A percentile compares a stretch with the other conserved stretches of the same genome.
phyloP scores from a whole-genome alignment of 345 rosid genomes.

The Arabidopsis arenosa region DNA sequence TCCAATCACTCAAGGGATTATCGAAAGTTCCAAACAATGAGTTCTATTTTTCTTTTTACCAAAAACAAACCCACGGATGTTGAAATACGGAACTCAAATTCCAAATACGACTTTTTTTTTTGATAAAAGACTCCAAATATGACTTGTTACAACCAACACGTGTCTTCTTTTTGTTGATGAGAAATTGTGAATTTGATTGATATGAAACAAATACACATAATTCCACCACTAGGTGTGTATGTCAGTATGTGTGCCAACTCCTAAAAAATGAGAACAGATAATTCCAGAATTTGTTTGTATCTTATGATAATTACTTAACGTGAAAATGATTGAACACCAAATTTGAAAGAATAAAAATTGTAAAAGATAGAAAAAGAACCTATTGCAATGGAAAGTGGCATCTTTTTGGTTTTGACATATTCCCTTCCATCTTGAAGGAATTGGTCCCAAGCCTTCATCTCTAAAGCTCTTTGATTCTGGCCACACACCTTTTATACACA shows the following conservation, averaged over 20 bases:
- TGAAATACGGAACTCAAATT: not conserved
- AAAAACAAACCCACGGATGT: not conserved
- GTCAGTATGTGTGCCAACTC: slow-evolving; percentile 11
- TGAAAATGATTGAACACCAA: slow-evolving; percentile 23
- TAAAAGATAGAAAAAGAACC: slow-evolving; percentile 45
- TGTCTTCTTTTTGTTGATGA: not conserved
- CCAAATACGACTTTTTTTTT: not conserved
- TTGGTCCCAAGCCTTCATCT: slow-evolving; percentile 80
- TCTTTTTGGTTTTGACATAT: slow-evolving; percentile 66
- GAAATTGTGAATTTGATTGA: not conserved
- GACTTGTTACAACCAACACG: not conserved
- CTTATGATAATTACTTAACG: slow-evolving; percentile 25
- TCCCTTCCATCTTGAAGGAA: slow-evolving; percentile 88
- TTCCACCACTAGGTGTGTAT: not conserved
- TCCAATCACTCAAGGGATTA: not conserved
- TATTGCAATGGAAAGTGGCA: slow-evolving; percentile 71
- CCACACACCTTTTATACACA: slow-evolving; percentile 74
- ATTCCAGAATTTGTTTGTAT: slow-evolving; percentile 22
- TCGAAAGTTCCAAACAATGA: not conserved
- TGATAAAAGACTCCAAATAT: not conserved
- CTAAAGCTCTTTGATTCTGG: slow-evolving; percentile 90
- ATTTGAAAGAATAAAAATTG: slow-evolving; percentile 7
- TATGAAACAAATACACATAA: not conserved
- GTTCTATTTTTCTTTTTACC: not conserved
- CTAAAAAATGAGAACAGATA: not conserved